These are phyloP conservation scores for Aspergillus sp. DNA, from an alignment of 2,329 filamentous ascomycete species.

Conservation along the genomic window DNA sequence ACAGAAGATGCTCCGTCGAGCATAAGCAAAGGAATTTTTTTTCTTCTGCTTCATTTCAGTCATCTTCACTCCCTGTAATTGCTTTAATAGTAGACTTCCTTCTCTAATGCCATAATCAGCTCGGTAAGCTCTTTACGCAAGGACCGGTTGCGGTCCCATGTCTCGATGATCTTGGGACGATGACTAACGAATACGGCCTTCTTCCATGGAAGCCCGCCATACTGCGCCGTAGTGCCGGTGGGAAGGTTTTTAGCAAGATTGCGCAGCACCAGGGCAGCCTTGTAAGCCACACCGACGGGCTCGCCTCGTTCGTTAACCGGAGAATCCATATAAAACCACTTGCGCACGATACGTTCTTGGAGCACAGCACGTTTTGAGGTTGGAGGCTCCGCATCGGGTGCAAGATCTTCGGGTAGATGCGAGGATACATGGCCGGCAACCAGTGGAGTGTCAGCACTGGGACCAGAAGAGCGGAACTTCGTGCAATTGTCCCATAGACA, in stretches of 20 bases:
- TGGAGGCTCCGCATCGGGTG: slow-evolving; percentile 27
- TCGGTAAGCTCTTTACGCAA: slow-evolving; percentile 38
- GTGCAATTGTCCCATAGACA: slow-evolving; percentile 36
- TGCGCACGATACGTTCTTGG: slow-evolving; percentile 34
- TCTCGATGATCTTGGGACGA: slow-evolving; percentile 31
- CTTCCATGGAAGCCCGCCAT: slow-evolving; percentile 31
- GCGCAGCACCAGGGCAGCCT: slow-evolving; percentile 41
- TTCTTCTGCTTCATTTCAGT: neutral
- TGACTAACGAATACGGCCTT: slow-evolving; percentile 35
- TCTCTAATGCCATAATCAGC: slow-evolving; percentile 37
- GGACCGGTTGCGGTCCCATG: slow-evolving; percentile 36
- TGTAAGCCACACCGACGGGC: slow-evolving; percentile 41
- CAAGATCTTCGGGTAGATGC: slow-evolving; percentile 31
- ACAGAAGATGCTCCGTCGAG: neutral
- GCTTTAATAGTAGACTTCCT: slow-evolving; percentile 29
- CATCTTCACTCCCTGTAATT: neutral
- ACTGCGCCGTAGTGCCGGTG: slow-evolving; percentile 21
- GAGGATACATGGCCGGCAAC: slow-evolving; percentile 36
- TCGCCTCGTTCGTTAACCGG: slow-evolving; percentile 37
- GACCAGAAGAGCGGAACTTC: slow-evolving; percentile 27
- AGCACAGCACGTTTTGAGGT: slow-evolving; percentile 31
- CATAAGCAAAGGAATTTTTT: neutral
- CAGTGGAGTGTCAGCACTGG: slow-evolving; percentile 29
- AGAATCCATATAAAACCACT: slow-evolving; percentile 36
- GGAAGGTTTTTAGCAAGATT: slow-evolving; percentile 41